phyloP scores from a whole-genome alignment of 441 rosid species.

The Hura crepitans region DNA sequence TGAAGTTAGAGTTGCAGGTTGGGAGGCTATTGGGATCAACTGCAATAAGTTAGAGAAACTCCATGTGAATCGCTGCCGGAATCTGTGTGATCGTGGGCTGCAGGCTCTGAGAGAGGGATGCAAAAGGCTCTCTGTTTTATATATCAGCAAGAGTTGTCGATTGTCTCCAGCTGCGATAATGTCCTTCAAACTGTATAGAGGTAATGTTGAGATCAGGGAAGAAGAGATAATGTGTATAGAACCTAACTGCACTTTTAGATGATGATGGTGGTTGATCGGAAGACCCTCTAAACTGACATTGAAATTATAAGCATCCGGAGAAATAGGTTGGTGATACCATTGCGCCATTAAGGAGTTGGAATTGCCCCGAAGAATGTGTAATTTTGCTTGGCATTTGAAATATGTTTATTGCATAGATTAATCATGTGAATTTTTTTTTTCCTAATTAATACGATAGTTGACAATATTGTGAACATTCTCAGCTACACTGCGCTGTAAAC shows the following conservation, averaged over 20 bases:
- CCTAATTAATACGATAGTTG: not conserved
- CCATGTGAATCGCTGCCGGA: conserved; percentile 71
- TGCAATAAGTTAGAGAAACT: conserved; percentile 58
- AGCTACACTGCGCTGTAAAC: not conserved
- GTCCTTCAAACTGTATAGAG: conserved; percentile 57
- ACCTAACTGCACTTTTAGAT: conserved; percentile 44
- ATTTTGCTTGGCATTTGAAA: not conserved
- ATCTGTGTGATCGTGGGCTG: conserved; percentile 54
- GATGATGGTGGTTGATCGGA: conserved; percentile 11
- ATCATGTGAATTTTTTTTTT: not conserved
- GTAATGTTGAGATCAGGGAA: conserved; percentile 39
- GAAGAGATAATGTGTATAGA: conserved; percentile 53
- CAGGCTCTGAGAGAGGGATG: conserved; percentile 56
- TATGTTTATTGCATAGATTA: not conserved
- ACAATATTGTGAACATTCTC: not conserved
- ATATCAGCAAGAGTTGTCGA: conserved; percentile 33
- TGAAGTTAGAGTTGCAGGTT: conserved; percentile 48
- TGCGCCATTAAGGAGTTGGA: too few relatives aligned
- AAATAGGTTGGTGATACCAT: conserved; percentile 9
- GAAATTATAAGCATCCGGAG: not conserved
- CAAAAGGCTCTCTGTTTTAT: conserved; percentile 45
- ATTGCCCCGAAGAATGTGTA: not conserved
- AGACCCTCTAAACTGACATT: not conserved
- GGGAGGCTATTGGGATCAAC: conserved; percentile 53
- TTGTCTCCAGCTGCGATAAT: conserved; percentile 41